Evolutionary conservation across 2,329 filamentous ascomycete genomes (phyloP), one percentile per base, ranked within the genome.

Genomic region (Magnaporthales sp.): DNA sequence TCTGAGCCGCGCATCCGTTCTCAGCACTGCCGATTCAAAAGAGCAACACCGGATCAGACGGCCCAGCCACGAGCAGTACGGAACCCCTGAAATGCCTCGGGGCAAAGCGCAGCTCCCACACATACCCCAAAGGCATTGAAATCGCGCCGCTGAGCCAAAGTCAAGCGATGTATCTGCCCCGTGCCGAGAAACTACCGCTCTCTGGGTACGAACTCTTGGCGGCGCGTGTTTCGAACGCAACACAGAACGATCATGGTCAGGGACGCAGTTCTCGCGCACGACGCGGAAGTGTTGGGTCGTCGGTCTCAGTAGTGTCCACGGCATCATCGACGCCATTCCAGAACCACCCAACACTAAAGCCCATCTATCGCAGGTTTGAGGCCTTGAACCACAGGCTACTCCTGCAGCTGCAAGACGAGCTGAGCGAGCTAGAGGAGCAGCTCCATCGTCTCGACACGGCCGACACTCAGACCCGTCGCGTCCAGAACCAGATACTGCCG

Each of bases 301-400:
- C 31, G 3, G 51, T 60, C 19, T 72, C 77, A 13, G 73, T 76
- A 3, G 66, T 19, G 9, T 70, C 63, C 19, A 30, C n/a, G 15
- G 26, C 24, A 8, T 26, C 51, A 24, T 4, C 27, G 6, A 56
- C 32, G 31, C 61, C 24, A 26, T 67, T 11, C 60, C 64, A 67
- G 26, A 63, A 66, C 68, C 73, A 69, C 1, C 72, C 73, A 13
- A 69, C 70, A 0, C 72, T 82, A 32, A 77, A 74, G 62, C 91
- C 92, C 0, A 84, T 96, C 67, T 97, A 96, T 75, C 87, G 93
- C 60, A 89, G 89, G 67, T 97, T 97, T 73, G 89, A 91, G 74
- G 84, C 86, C 11, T 79, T 97, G 22, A 93, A 95, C 72, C 92
- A 96, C 74, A 88, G 93, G 2, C 79, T 96, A 2, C 79, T 97